Base-by-base conservation (phyloP, 192 early-diverging fungal genomes). In the Paraglomus brasilianum region DNA sequence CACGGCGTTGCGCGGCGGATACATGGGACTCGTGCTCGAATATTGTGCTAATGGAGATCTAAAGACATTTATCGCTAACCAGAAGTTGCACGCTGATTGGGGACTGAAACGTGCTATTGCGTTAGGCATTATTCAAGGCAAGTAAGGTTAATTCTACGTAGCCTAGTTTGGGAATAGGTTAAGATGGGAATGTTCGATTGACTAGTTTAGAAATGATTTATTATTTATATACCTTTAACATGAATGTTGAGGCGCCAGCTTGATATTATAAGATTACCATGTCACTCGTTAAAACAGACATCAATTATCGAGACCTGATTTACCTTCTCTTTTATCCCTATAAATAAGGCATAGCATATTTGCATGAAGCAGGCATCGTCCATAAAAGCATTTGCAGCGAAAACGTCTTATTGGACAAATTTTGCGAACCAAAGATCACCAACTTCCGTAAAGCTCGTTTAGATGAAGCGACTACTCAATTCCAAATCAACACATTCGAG, bases 381-480 rank as follows among this genome's bases (percentile, higher is more conserved):
- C 70, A 72, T 38, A 72, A 72, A 66, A 51, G 66, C 13, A 65
- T 72, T 13, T 51, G 56, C 36, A 72, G 70, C 15, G 60, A 19
- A 5, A 72, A 72, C 39, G 41, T 72, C 38, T 40, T 72, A 8
- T 15, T 72, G 22, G 51, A 61, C 22, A 30, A 17, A 6, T 45
- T 66, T 50, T 72, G 42, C 42, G 48, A 49, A 65, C 45, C 63
- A 13, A 72, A 66, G 52, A 72, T 72, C 38, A 66, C 70, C 0
- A 72, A 66, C 24, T 72, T 72, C 24, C 49, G 70, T 15, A 61
- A 53, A 53, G 52, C 60, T 10, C 70, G 70, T 42, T 72, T 21
- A 62, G 43, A 7, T n/a, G 52, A 40, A 36, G 17, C 3, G 42
- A 24, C 19, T 40, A 72, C 36, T 43, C 13, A 51, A n/a, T 19